Evolutionary conservation across 1,284 basidiomycete genomes (phyloP).

Genomic region (Ceratobasidium sp.): DNA sequence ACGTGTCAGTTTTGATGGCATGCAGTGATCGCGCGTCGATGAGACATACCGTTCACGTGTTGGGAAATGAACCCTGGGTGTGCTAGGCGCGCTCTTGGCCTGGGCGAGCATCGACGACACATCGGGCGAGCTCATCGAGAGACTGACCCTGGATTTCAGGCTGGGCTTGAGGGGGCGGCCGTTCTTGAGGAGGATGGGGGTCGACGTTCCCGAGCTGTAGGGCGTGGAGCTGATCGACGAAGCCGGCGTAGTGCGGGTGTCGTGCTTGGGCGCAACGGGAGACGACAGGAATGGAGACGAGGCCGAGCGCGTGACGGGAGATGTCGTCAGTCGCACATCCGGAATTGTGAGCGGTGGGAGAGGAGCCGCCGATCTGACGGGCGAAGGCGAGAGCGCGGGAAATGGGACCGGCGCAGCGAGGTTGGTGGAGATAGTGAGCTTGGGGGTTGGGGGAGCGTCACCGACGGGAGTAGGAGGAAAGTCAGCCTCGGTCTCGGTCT

Average conservation of each 20-base stretch:
- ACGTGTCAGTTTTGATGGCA: slow-evolving; percentile 9
- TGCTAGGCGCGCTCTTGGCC: slow-evolving; percentile 31
- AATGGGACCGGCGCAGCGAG: slow-evolving; percentile 28
- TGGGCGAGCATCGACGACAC: slow-evolving; percentile 30
- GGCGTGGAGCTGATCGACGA: slow-evolving; percentile 21
- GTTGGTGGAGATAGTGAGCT: slow-evolving; percentile 19
- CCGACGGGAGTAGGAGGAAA: slow-evolving; percentile 18
- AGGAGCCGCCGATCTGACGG: background rate
- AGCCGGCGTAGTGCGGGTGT: background rate
- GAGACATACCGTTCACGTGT: slow-evolving; percentile 30
- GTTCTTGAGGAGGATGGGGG: slow-evolving; percentile 27
- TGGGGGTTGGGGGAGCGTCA: background rate
- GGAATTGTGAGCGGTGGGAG: slow-evolving; percentile 18
- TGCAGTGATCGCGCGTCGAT: background rate
- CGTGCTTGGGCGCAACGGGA: background rate
- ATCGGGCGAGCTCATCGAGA: slow-evolving; percentile 32
- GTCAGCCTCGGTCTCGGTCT: slow-evolving; percentile 17
- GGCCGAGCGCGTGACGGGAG: slow-evolving; percentile 11
- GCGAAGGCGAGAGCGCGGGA: slow-evolving; percentile 26
- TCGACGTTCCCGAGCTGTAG: slow-evolving; percentile 11
- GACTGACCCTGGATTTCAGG: slow-evolving; percentile 27
- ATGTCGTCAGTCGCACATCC: background rate
- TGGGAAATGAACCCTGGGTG: slow-evolving; percentile 30
- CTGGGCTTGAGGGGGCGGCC: slow-evolving; percentile 33
- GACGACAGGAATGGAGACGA: slow-evolving; percentile 17